Evolutionary conservation across 164 flowering plant species (phyloP), one percentile per base, ranked within the genome.

Genomic region (Stephania cephalantha): DNA sequence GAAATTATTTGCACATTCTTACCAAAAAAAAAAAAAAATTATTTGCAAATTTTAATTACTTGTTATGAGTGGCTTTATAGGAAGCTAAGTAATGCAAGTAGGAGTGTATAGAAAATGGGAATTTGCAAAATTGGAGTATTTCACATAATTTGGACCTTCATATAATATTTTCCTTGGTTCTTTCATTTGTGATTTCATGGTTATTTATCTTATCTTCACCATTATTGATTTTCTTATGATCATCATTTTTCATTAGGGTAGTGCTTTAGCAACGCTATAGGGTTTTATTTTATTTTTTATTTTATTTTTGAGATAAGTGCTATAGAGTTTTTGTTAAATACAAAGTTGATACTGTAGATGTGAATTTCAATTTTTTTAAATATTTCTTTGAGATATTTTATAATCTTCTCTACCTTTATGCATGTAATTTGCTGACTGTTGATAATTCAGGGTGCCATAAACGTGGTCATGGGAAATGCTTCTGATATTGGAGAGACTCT

Each of bases 381-480:
- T 9, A 53, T 53, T 53, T 12, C 61, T 53, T 53, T 53, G 8
- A 9, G 61, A 53, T 12, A 53, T 53, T 11, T 53, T 0, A 12
- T 7, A 53, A 53, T 4, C 42, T 53, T 12, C 10, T 35, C 55
- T 50, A 11, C 13, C n/a, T 15, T 58, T 58, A 15, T 58, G 1
- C 22, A n/a, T 58, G 65, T 58, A 18, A 17, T 58, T 58, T 58
- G n/a, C n/a, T 58, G 65, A 58, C 65, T 58, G 8, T 58, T 58
- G 53, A 73, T 73, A 30, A 20, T 76, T 52, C 75, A 95, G 99
- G 99, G 98, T 78, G 98, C 75, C 63, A 80, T 96, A 74, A 96
- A 96, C 83, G 97, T 96, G 76, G 94, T 96, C 22, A 88, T 96
- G 97, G 98, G 99, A 76, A 85, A 91, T 82, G 98, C 98, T 80